phyloP scores from a whole-genome alignment of 2,329 filamentous ascomycete species.

The Phyllosticta paracitricarpa region DNA sequence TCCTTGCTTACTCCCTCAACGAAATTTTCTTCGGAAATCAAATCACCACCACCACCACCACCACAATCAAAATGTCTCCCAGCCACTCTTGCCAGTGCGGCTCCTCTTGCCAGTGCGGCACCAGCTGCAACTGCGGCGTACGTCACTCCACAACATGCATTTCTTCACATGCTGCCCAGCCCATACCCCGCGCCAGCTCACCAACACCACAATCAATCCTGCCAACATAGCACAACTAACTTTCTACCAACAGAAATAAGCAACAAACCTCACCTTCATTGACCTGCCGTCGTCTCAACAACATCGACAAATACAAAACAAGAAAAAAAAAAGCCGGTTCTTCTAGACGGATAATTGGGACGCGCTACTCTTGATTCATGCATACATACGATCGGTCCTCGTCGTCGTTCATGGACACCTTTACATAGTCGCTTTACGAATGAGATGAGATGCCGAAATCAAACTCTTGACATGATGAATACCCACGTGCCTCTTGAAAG shows the following conservation, averaged over 20 bases:
- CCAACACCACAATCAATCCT: background rate
- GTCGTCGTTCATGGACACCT: no score
- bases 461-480: no score
- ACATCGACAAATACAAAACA: background rate
- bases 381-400: no score
- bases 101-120: slow-evolving; percentile 16
- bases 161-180: slow-evolving; percentile 2
- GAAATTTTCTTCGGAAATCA: background rate
- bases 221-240: background rate
- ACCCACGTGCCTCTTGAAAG: no score
- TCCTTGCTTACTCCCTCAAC: background rate
- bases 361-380: background rate
- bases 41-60: background rate
- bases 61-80: slow-evolving; percentile 9
- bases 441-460: no score
- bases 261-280: background rate
- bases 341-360: background rate
- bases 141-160: slow-evolving; percentile 1
- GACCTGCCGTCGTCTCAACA: background rate
- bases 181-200: background rate
- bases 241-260: background rate
- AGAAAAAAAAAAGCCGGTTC: background rate
- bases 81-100: slow-evolving; percentile 13
- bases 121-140: slow-evolving; percentile 17
- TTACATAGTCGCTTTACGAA: no score